A percentile compares a stretch with the other conserved stretches of the same genome.
Conservation (phyloP, 1,284 basidiomycete species). For the Tausonia pullulans region DNA sequence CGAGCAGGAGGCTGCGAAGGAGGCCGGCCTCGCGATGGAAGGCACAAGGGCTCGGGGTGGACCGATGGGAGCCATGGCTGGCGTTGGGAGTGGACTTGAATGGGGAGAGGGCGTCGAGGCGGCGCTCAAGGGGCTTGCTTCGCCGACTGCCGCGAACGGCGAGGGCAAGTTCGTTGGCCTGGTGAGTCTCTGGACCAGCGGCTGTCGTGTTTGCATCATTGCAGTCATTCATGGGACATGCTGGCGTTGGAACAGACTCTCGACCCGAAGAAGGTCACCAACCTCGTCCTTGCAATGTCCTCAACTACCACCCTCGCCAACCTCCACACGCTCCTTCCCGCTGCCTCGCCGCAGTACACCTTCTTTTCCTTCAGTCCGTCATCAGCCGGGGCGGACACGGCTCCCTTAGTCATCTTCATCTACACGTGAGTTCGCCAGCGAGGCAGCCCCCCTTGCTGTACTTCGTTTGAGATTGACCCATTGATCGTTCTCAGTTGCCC, state of each 20-base stretch:
- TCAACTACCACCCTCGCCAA: constrained; percentile 2
- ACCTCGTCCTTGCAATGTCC: background rate
- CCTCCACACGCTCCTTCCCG: constrained; percentile 1
- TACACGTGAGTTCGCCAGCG: background rate
- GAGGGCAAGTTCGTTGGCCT: constrained; percentile 12
- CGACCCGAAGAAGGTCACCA: constrained; percentile 4
- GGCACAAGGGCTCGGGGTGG: background rate
- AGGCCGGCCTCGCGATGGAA: background rate
- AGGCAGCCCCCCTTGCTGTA: background rate
- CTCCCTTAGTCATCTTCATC: constrained; percentile 8
- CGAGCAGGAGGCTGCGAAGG: constrained; percentile 10
- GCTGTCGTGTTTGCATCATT: background rate
- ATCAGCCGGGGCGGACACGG: background rate
- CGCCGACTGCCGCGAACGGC: background rate
- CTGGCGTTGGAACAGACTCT: background rate
- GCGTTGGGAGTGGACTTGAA: constrained; percentile 6
- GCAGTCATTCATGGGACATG: no score
- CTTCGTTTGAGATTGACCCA: background rate
- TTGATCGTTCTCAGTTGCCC: background rate
- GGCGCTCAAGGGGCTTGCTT: constrained; percentile 8
- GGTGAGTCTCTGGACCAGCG: background rate
- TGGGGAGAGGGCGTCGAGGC: constrained; percentile 15
- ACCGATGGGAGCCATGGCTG: constrained; percentile 7
- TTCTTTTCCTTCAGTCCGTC: constrained; percentile 10
- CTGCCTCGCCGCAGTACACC: constrained; percentile 13